Conservation (phyloP, 208 protist genomes). For the Crithidia sp. region DNA sequence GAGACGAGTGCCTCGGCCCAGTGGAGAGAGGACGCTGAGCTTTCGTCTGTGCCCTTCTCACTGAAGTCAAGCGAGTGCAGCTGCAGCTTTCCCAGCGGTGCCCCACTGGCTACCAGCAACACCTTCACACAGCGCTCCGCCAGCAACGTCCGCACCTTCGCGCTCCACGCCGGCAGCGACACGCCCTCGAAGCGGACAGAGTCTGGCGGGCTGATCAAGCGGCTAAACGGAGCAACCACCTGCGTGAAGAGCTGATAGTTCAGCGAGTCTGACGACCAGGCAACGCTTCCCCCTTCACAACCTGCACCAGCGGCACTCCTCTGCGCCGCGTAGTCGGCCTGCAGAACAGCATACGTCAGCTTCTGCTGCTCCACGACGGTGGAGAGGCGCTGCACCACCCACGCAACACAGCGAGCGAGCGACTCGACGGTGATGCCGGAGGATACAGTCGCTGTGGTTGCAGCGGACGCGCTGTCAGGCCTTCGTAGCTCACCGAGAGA, state of each 20-base stretch:
- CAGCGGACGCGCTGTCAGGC: not conserved
- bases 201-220: conserved; percentile 69
- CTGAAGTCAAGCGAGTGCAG: not conserved
- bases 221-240: conserved; percentile 64
- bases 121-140: conserved; percentile 32
- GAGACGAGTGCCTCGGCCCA: conserved; percentile 62
- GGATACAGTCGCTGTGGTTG: not conserved
- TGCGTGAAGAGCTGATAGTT: conserved; percentile 69
- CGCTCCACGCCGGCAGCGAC: conserved; percentile 50
- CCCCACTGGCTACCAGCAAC: conserved; percentile 27
- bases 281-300: not conserved
- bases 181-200: conserved; percentile 47
- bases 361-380: conserved; percentile 43
- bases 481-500: conserved; percentile 39
- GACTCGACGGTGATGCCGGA: conserved; percentile 64
- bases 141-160: conserved; percentile 32
- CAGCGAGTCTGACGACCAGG: conserved; percentile 29
- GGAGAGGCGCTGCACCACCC: conserved; percentile 56
- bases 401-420: conserved; percentile 69
- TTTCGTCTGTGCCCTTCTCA: not conserved
- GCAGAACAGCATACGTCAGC: conserved; percentile 52
- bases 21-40: not conserved
- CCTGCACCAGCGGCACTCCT: not conserved
- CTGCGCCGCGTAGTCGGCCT: conserved; percentile 27
- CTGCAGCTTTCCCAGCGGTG: not conserved